phyloP scores from a whole-genome alignment of 73 alveolate genomes.

The Stentor coeruleus region DNA sequence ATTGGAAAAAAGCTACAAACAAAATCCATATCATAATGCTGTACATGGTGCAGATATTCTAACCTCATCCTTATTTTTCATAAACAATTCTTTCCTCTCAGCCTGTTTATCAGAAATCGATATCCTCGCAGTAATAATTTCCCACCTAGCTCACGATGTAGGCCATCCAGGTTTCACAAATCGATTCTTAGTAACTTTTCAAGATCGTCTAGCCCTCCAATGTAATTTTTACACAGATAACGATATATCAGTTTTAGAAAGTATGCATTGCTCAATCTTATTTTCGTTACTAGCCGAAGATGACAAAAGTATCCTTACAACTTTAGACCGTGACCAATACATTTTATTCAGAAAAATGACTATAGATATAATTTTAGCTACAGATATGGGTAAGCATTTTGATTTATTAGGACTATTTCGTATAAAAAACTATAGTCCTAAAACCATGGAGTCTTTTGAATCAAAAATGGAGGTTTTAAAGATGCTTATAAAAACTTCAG shows the following conservation, averaged over 20 bases:
- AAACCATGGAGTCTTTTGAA: neutral
- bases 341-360: conserved; percentile 24
- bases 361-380: conserved; percentile 34
- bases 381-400: conserved; percentile 42
- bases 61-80: neutral
- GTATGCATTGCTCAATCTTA: conserved; percentile 28
- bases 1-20: neutral
- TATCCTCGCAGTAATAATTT: neutral
- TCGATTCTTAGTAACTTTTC: neutral
- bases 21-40: conserved; percentile 52
- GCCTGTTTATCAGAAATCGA: neutral
- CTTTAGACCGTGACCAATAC: conserved; percentile 1
- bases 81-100: neutral
- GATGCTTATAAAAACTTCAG: conserved; percentile 1
- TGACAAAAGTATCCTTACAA: conserved; percentile 12
- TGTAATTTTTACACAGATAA: conserved; percentile 23
- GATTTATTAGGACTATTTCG: conserved; percentile 26
- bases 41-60: conserved; percentile 51
- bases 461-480: neutral
- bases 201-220: neutral
- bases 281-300: conserved; percentile 27
- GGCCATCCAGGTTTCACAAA: conserved; percentile 7
- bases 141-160: conserved; percentile 8
- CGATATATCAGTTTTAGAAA: conserved; percentile 39
- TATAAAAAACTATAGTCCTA: neutral